Conservation (phyloP, 2,329 filamentous ascomycete species). For the Paraphoma chrysanthemicola region DNA sequence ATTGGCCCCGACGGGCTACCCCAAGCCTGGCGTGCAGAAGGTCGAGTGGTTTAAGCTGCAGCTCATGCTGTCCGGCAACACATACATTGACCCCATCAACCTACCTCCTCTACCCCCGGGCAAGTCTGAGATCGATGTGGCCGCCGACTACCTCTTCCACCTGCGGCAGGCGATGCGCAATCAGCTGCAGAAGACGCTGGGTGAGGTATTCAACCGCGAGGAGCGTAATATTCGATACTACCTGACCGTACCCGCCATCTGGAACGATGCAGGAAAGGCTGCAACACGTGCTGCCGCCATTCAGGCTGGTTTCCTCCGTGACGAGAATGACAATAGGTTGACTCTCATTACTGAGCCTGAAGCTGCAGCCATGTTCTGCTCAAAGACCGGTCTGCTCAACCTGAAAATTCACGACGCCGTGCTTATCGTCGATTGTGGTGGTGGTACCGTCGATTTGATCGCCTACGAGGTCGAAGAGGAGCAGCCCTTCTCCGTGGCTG, state of each 20-base stretch:
- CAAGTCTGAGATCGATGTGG: slow-evolving; percentile 98
- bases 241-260: slow-evolving; percentile 97
- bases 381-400: slow-evolving; percentile 93
- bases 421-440: slow-evolving; percentile 96
- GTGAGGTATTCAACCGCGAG: slow-evolving; percentile 97
- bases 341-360: slow-evolving; percentile 96
- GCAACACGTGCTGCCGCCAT: slow-evolving; percentile 95
- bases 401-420: slow-evolving; percentile 99
- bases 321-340: slow-evolving; percentile 96
- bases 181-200: slow-evolving; percentile 92
- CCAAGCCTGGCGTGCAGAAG: slow-evolving; percentile 97
- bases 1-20: slow-evolving; percentile 93
- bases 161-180: slow-evolving; percentile 95
- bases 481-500: slow-evolving; percentile 93
- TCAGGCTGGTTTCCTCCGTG: slow-evolving; percentile 93
- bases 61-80: slow-evolving; percentile 98
- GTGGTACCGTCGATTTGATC: slow-evolving; percentile 98
- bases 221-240: slow-evolving; percentile 98
- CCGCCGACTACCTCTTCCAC: slow-evolving; percentile 99
- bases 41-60: slow-evolving; percentile 99
- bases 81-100: slow-evolving; percentile 99
- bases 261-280: slow-evolving; percentile 98
- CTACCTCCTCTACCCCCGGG: slow-evolving; percentile 94
- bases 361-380: slow-evolving; percentile 95
- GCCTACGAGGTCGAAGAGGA: slow-evolving; percentile 99